Evolutionary conservation across 345 rosid species (phyloP).

Genomic region (Boechera divaricarpa): DNA sequence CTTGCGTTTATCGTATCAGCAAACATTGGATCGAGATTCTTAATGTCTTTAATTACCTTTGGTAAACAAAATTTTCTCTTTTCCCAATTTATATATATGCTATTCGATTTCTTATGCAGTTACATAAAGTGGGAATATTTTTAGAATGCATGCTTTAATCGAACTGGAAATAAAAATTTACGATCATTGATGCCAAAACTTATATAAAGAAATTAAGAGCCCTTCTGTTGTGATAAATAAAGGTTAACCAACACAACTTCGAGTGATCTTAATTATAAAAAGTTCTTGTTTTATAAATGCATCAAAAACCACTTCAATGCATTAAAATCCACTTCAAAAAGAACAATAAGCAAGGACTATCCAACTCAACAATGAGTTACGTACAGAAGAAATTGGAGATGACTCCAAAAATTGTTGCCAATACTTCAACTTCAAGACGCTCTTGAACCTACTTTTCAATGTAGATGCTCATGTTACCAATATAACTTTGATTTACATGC

Average conservation of each 20-base stretch:
- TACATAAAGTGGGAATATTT: not conserved
- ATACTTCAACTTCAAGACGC: not conserved
- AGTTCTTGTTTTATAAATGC: not conserved
- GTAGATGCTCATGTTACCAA: not conserved
- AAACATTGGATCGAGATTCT: not conserved
- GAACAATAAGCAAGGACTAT: not conserved
- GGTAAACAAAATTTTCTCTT: not conserved
- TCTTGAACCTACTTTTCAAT: not conserved
- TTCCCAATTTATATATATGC: not conserved
- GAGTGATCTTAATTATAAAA: not conserved
- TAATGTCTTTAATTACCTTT: not conserved
- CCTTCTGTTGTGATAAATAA: not conserved
- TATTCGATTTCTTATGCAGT: not conserved
- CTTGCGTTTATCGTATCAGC: slow-evolving; percentile 9
- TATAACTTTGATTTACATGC: no score
- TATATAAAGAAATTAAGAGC: no score
- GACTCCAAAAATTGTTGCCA: not conserved
- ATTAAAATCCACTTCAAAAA: not conserved
- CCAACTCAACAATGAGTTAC: not conserved
- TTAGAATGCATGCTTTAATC: not conserved
- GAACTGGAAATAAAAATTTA: not conserved
- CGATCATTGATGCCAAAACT: not conserved
- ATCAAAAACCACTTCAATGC: not conserved
- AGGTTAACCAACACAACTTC: not conserved
- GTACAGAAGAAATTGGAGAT: not conserved